These are phyloP conservation scores for Tetracentron sinense DNA, from an alignment of 164 flowering plant genomes.

Conservation along the genomic window DNA sequence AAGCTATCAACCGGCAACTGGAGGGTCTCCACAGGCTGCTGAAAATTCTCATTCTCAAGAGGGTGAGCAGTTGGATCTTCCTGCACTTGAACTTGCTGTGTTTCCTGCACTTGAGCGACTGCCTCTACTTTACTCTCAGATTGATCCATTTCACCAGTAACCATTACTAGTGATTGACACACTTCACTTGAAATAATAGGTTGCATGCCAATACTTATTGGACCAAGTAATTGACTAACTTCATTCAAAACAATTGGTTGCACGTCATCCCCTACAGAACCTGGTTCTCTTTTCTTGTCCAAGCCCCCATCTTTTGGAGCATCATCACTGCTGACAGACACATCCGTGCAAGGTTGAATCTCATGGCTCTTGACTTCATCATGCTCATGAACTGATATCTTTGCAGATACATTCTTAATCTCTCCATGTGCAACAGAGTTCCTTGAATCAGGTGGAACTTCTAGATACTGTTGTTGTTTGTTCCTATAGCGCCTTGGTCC, in stretches of 20 bases:
- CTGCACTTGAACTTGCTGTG: constrained; percentile 6
- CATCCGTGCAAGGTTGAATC: constrained; percentile 14
- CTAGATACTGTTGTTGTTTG: constrained; percentile 31
- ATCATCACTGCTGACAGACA: constrained; percentile 12
- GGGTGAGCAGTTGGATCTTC: constrained; percentile 8
- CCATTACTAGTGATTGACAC: constrained; percentile 18
- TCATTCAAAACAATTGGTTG: constrained; percentile 17
- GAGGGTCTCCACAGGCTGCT: constrained; percentile 9
- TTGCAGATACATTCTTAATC: constrained; percentile 3
- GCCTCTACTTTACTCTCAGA: constrained; percentile 17
- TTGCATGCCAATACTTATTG: constrained; percentile 17
- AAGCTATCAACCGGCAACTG: not conserved
- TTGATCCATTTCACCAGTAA: constrained; percentile 10
- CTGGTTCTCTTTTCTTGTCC: constrained; percentile 19
- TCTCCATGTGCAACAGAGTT: constrained; percentile 21
- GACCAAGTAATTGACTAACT: constrained; percentile 21
- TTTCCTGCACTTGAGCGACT: constrained; percentile 14
- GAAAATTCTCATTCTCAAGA: constrained; percentile 10
- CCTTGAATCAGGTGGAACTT: constrained; percentile 25
- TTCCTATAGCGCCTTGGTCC: constrained; percentile 31
- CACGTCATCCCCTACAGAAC: constrained; percentile 13
- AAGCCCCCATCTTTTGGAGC: constrained; percentile 15
- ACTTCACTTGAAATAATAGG: constrained; percentile 18
- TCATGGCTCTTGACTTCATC: constrained; percentile 21
- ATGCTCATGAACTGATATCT: constrained; percentile 15